Conservation (phyloP, 305 asterid species). For the Fraxinus latifolia region DNA sequence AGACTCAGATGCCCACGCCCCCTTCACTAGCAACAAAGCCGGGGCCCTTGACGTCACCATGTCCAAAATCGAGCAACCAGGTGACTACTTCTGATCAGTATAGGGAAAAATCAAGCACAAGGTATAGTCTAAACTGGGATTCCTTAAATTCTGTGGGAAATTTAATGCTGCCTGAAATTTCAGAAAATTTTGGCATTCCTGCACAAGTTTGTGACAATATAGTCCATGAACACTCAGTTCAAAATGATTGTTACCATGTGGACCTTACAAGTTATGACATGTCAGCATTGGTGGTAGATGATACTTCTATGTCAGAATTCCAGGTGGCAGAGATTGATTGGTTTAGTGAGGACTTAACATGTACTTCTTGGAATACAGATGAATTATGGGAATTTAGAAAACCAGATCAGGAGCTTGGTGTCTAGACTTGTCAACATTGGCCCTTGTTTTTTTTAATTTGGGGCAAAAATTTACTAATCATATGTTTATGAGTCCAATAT, state of each 20-base stretch:
- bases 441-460: slow-evolving; percentile 30
- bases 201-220: slow-evolving; percentile 12
- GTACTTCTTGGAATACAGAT: slow-evolving; percentile 58
- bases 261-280: slow-evolving; percentile 31
- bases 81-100: not conserved
- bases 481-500: not conserved
- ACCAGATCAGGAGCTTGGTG: slow-evolving; percentile 26
- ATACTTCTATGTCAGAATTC: slow-evolving; percentile 28
- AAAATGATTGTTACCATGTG: slow-evolving; percentile 40
- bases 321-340: slow-evolving; percentile 50
- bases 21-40: slow-evolving; percentile 13
- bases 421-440: slow-evolving; percentile 4
- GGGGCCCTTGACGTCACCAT: not conserved
- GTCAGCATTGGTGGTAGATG: slow-evolving; percentile 33
- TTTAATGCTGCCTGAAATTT: not conserved
- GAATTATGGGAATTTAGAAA: slow-evolving; percentile 60
- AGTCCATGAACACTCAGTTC: slow-evolving; percentile 9
- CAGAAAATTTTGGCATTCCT: not conserved
- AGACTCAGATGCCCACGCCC: slow-evolving; percentile 27
- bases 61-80: slow-evolving; percentile 12
- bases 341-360: slow-evolving; percentile 44
- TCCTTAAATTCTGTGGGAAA: slow-evolving; percentile 11
- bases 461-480: slow-evolving; percentile 11
- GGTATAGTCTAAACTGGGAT: not conserved
- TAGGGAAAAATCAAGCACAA: not conserved